Conservation (phyloP, 805 yeast species). For the Candida succiphila region DNA sequence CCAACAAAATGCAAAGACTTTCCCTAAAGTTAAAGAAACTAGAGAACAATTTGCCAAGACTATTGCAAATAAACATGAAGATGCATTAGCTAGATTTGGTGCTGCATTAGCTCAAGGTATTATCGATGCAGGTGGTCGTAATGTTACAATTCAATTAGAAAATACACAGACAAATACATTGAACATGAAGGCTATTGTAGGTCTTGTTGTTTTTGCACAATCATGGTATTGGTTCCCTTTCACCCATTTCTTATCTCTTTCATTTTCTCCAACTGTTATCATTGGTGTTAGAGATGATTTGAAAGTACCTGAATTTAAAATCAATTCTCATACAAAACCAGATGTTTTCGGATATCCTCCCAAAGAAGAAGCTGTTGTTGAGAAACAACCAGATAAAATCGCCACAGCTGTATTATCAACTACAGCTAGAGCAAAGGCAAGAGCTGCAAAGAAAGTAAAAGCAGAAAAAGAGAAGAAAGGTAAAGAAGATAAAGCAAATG, state of each 20-base stretch:
- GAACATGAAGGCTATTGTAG: constrained; percentile 86
- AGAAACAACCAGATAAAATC: constrained; percentile 78
- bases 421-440: constrained; percentile 86
- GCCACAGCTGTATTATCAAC: constrained; percentile 92
- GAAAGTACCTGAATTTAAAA: constrained; percentile 73
- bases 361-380: constrained; percentile 67
- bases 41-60: constrained; percentile 67
- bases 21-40: constrained; percentile 70
- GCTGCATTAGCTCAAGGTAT: constrained; percentile 96
- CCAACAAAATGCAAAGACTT: constrained; percentile 73
- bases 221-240: constrained; percentile 99
- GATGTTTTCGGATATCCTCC: constrained; percentile 86
- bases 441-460: constrained; percentile 57
- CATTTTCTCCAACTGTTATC: constrained; percentile 87
- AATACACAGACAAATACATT: constrained; percentile 82
- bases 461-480: constrained; percentile 34
- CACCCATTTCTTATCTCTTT: constrained; percentile 83
- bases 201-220: constrained; percentile 81
- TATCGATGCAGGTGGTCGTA: constrained; percentile 97
- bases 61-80: constrained; percentile 85
- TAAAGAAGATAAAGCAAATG: constrained; percentile 10
- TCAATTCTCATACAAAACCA: constrained; percentile 74
- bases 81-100: constrained; percentile 95
- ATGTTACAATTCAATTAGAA: constrained; percentile 88
- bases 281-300: constrained; percentile 81